Percentiles rank a stretch among this genome's conserved stretches.
phyloP scores from a whole-genome alignment of 2,329 filamentous ascomycete species.

The Furcasterigmium furcatum region DNA sequence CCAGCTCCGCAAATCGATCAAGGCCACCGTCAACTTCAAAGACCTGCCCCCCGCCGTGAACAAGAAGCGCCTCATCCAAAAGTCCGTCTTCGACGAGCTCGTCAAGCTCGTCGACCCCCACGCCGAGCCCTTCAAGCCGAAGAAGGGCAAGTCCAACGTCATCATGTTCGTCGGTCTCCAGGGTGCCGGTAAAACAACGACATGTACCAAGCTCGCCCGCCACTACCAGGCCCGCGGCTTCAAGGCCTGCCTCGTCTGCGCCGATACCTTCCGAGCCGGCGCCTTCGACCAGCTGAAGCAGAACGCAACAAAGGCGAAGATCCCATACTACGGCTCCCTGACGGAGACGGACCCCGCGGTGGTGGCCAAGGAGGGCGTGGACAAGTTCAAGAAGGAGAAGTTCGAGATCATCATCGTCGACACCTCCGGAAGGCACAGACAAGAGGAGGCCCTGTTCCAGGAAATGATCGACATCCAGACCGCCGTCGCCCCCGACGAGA shows the following conservation, averaged over 20 bases:
- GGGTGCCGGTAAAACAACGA: constrained; percentile 96
- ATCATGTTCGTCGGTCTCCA: constrained; percentile 99
- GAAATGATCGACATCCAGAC: constrained; percentile 97
- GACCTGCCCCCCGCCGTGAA: constrained; percentile 88
- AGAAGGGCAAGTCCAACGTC: constrained; percentile 93
- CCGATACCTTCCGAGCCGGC: constrained; percentile 96
- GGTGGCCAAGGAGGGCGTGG: constrained; percentile 91
- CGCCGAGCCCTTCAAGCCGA: constrained; percentile 91
- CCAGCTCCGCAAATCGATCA: constrained; percentile 89
- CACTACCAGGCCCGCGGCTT: constrained; percentile 95
- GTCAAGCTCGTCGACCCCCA: constrained; percentile 95
- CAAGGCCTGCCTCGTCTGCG: constrained; percentile 90
- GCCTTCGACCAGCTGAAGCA: constrained; percentile 98
- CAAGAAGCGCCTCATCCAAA: constrained; percentile 98
- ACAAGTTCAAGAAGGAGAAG: constrained; percentile 97
- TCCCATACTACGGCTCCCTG: constrained; percentile 95
- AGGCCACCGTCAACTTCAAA: constrained; percentile 87
- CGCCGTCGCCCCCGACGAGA: constrained; percentile 89
- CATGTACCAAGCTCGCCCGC: constrained; percentile 92
- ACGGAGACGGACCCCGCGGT: constrained; percentile 95
- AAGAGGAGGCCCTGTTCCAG: constrained; percentile 91
- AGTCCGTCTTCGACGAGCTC: constrained; percentile 94
- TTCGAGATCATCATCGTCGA: constrained; percentile 99
- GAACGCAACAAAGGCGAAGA: constrained; percentile 98
- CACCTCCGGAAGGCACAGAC: constrained; percentile 90